A percentile compares a stretch with the other conserved stretches of the same genome.
Evolutionary conservation across 108 stramenopile species (phyloP).

Genomic region (Tribonema minus): DNA sequence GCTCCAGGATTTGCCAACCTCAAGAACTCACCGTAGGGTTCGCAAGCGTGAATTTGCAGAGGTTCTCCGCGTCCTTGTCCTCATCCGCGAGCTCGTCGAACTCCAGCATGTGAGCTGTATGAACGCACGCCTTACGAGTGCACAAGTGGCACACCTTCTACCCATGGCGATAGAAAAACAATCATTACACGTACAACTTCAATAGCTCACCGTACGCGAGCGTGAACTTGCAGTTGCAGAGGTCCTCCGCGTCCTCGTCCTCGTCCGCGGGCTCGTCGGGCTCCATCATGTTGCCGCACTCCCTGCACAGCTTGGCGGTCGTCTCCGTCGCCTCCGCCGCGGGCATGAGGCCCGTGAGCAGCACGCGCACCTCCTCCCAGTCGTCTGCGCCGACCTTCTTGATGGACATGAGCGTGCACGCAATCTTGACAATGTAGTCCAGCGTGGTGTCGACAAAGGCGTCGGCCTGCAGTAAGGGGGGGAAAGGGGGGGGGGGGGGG

Average conservation of each 20-base stretch:
- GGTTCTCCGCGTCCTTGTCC: conserved; percentile 82
- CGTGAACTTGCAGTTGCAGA: conserved; percentile 98
- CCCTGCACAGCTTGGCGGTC: background rate
- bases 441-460: conserved; percentile 11
- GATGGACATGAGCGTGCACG: conserved; percentile 29
- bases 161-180: no score
- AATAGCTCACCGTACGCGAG: conserved; percentile 88
- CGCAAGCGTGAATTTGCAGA: no score
- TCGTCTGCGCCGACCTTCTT: conserved; percentile 20
- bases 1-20: no score
- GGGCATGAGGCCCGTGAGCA: background rate
- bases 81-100: conserved; percentile 64
- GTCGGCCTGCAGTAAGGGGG: conserved; percentile 16
- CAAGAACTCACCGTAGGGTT: no score
- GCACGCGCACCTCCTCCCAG: conserved; percentile 18
- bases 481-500: no score
- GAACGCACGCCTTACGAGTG: no score
- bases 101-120: conserved; percentile 40
- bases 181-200: no score
- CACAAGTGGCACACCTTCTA: no score
- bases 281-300: conserved; percentile 40
- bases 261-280: conserved; percentile 64
- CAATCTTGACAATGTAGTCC: conserved; percentile 9
- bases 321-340: background rate
- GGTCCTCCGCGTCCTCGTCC: conserved; percentile 82